A percentile compares a stretch with the other conserved stretches of the same genome.
These are phyloP conservation scores for Saccharomyces hybrid DNA, from an alignment of 1,139 yeast species.

Conservation along the genomic window DNA sequence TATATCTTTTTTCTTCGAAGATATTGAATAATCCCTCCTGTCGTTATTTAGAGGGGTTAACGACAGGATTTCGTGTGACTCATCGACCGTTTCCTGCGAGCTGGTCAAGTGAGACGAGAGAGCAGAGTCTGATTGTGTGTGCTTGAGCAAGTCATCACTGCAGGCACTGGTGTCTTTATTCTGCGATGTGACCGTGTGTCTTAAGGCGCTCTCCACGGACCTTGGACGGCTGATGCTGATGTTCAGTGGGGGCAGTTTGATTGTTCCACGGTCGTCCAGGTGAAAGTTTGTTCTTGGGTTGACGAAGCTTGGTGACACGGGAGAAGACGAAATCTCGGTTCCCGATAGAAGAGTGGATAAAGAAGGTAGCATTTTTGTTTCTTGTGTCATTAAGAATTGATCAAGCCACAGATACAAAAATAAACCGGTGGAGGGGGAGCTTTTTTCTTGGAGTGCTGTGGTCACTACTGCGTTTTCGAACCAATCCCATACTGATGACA, in stretches of 20 bases:
- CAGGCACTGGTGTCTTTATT: background rate
- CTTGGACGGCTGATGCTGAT: slow-evolving; percentile 14
- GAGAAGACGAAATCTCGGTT: slow-evolving; percentile 6
- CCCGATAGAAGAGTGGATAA: slow-evolving; percentile 9
- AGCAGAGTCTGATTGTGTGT: slow-evolving; percentile 1
- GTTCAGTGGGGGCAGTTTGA: slow-evolving; percentile 5
- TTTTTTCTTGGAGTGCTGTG: background rate
- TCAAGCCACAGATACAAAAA: background rate
- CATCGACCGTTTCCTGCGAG: background rate
- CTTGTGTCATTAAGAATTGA: background rate
- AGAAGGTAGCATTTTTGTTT: slow-evolving; percentile 9
- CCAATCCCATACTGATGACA: background rate
- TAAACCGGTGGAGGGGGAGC: background rate
- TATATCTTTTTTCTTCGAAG: slow-evolving; percentile 8
- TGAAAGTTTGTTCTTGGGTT: slow-evolving; percentile 9
- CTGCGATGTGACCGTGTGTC: slow-evolving; percentile 14
- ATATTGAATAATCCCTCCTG: background rate
- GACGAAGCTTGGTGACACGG: slow-evolving; percentile 10
- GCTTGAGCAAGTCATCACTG: background rate
- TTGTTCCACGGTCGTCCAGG: slow-evolving; percentile 10
- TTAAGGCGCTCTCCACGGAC: slow-evolving; percentile 23
- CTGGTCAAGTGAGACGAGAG: background rate
- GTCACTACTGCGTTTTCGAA: background rate
- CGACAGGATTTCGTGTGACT: background rate
- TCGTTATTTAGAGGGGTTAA: background rate